These are phyloP conservation scores for Drechslerella dactyloides DNA, from an alignment of 2,329 filamentous ascomycete species.

Conservation along the genomic window DNA sequence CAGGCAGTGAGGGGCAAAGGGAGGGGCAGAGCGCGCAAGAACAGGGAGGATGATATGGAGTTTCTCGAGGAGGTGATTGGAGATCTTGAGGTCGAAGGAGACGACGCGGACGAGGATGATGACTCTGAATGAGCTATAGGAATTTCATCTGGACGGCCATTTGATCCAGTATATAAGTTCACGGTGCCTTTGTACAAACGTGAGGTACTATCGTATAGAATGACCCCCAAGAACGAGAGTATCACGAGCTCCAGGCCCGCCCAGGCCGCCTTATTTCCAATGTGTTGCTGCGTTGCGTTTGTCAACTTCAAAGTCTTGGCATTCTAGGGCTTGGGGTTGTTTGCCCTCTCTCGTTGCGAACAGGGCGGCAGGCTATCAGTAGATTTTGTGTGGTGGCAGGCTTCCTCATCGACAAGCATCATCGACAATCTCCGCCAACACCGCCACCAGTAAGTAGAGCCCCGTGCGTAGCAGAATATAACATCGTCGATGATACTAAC, in stretches of 20 bases:
- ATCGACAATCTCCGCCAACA: constrained; percentile 42
- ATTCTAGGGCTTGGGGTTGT: constrained; percentile 46
- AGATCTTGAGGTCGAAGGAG: not conserved
- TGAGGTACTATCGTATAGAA: no score
- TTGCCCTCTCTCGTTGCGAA: constrained; percentile 47
- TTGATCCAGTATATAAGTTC: no score
- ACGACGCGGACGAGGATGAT: constrained; percentile 7
- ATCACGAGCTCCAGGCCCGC: no score
- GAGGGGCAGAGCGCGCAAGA: constrained; percentile 11
- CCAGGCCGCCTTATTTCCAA: no score
- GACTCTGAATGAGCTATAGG: not conserved
- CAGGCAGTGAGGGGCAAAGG: constrained; percentile 14
- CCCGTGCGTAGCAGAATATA: constrained; percentile 6
- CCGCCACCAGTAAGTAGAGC: constrained; percentile 54
- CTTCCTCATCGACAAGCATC: constrained; percentile 52
- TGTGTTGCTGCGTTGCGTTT: constrained; percentile 44
- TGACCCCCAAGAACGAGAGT: no score
- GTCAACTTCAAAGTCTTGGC: constrained; percentile 13
- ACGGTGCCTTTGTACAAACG: no score
- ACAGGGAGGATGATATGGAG: constrained; percentile 11
- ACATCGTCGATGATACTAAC: constrained; percentile 61
- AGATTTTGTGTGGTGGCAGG: constrained; percentile 34
- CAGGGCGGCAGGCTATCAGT: constrained; percentile 33
- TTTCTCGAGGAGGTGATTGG: not conserved
- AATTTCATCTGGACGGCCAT: not conserved